Evolutionary conservation across 108 stramenopile species (phyloP).

Genomic region (Conticribra guillardii): DNA sequence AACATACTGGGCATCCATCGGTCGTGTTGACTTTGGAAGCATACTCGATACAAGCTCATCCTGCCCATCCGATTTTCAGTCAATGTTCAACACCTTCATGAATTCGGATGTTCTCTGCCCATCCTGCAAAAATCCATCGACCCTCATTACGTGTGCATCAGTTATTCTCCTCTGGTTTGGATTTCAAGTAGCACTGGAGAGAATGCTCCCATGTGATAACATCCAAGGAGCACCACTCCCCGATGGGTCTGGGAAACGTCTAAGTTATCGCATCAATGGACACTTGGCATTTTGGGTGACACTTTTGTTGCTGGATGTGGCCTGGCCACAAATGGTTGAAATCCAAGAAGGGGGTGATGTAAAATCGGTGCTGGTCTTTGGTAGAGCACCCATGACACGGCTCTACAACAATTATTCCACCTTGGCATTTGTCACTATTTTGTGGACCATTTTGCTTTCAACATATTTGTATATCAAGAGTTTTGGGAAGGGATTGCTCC

Average conservation of each 20-base stretch:
- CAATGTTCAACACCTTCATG: constrained; percentile 12
- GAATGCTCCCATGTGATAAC: constrained; percentile 79
- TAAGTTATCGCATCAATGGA: constrained; percentile 93
- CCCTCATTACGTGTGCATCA: constrained; percentile 43
- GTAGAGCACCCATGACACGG: constrained; percentile 64
- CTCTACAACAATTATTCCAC: constrained; percentile 81
- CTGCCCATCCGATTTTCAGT: constrained; percentile 11
- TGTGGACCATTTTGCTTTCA: constrained; percentile 63
- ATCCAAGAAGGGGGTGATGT: constrained; percentile 12
- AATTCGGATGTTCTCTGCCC: constrained; percentile 50
- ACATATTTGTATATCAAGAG: constrained; percentile 79
- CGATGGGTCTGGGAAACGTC: constrained; percentile 48
- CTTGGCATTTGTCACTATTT: constrained; percentile 69
- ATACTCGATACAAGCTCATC: constrained; percentile 30
- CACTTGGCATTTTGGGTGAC: constrained; percentile 95
- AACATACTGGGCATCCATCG: constrained; percentile 61
- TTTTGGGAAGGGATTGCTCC: constrained; percentile 59
- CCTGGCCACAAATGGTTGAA: constrained; percentile 51
- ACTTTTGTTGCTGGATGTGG: constrained; percentile 58
- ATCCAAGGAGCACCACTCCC: constrained; percentile 79
- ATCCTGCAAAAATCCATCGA: constrained; percentile 26
- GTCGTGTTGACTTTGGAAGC: constrained; percentile 52
- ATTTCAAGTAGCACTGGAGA: constrained; percentile 88
- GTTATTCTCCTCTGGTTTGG: constrained; percentile 80
- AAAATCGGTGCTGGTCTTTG: constrained; percentile 45